Evolutionary conservation across 495 filamentous ascomycete species (phyloP), one percentile per base, ranked within the genome.

Genomic region (Penicillium canescens): DNA sequence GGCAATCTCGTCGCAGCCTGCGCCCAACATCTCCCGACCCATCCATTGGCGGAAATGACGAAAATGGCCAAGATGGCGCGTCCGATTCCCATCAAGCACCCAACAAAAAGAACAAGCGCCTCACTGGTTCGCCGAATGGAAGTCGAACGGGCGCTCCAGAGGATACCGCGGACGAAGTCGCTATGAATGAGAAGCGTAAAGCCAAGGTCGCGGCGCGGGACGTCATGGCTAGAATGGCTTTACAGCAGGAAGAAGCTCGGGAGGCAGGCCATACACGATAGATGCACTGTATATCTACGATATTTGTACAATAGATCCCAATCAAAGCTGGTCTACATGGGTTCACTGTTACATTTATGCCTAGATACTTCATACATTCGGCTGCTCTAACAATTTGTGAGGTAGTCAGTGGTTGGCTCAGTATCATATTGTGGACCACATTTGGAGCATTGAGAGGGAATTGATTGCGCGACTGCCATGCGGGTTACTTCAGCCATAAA

Each of bases 191-290:
- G 42, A 67, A 67, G 50, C 74, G 68, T 35, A 74, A 70, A 44
- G 68, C 72, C 20, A 72, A 66, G 55, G 57, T 71, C 40, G 67
- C 69, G 43, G 64, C 63, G 49, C 63, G 72, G 45, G 72, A 78
- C 54, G 54, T 53, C 21, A 62, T 76, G 66, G 71, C 61, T 23
- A 67, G 63, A 34, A 50, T 69, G 37, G 74, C 71, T 24, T 72
- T 78, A 68, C 66, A 76, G 55, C 71, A 72, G 5, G 75, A 78
- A 52, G 74, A 77, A 48, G 67, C 66, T n/a, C 76, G 75, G 72
- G 72, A 70, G 44, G 71, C 63, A 1, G 67, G 68, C 4, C 58
- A 66, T 14, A 16, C 56, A 4, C 63, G 62, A 46, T 72, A 21
- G 53, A 54, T 23, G 9, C 28, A 9, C 1, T 7, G 24, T 24